These are phyloP conservation scores for Tulasnella sp. DNA, from an alignment of 768 basidiomycete species.

Conservation along the genomic window DNA sequence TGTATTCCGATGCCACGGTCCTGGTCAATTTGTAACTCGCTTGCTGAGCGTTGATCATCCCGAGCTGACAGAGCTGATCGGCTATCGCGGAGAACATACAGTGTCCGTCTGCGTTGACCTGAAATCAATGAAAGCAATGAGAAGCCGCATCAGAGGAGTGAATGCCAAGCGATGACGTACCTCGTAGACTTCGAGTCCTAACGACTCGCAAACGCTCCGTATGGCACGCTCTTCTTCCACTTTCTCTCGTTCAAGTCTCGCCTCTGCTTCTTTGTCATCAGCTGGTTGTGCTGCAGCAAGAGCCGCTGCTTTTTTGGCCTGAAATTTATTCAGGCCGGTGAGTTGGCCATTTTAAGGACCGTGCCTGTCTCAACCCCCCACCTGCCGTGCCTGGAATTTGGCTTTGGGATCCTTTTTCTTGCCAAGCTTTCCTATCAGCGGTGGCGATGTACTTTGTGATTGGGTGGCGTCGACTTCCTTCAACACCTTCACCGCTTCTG, in stretches of 20 bases:
- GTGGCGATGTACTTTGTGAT: slow-evolving; percentile 30
- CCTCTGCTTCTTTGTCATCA: slow-evolving; percentile 57
- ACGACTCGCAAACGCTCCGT: slow-evolving; percentile 56
- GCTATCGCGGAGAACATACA: slow-evolving; percentile 93
- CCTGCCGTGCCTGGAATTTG: slow-evolving; percentile 70
- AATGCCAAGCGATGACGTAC: slow-evolving; percentile 38
- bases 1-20: slow-evolving; percentile 70
- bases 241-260: slow-evolving; percentile 57
- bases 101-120: slow-evolving; percentile 95
- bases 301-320: slow-evolving; percentile 71
- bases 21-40: slow-evolving; percentile 63
- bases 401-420: slow-evolving; percentile 56
- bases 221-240: slow-evolving; percentile 66
- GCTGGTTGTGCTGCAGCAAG: slow-evolving; percentile 51
- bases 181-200: slow-evolving; percentile 63
- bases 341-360: background rate
- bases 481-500: slow-evolving; percentile 48
- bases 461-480: slow-evolving; percentile 43
- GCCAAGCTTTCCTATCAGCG: slow-evolving; percentile 34
- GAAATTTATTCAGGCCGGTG: slow-evolving; percentile 2
- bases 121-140: slow-evolving; percentile 12
- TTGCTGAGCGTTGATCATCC: slow-evolving; percentile 53
- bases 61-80: slow-evolving; percentile 79
- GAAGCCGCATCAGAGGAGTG: background rate
- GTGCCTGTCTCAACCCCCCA: slow-evolving; percentile 33